Base-by-base conservation (phyloP, 2,329 filamentous ascomycete species). In the Hypomyces rosellus region DNA sequence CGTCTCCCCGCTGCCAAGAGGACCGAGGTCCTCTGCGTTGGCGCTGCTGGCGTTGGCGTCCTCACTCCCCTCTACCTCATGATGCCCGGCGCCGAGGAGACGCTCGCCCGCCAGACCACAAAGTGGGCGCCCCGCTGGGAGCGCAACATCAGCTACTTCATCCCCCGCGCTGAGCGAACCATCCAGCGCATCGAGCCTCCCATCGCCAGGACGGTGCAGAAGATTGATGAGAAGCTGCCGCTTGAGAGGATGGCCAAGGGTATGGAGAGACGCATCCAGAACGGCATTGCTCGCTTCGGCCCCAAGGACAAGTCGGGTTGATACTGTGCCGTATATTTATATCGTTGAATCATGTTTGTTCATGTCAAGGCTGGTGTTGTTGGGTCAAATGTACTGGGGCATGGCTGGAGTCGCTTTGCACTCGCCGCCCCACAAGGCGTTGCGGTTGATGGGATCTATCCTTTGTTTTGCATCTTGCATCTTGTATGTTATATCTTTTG, bases 101-200 rank as follows among this genome's bases (percentile, higher is more conserved):
- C 73, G 40, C 62, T 82, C 34, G 73, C 76, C 48, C 65, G 66
- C 20, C 77, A 80, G 63, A 82, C 79, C 3, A 68, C 70, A 52
- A 74, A 75, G 59, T 82, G 79, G 79, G 79, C 78, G 4, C 77
- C 78, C 15, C 74, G 76, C 50, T 82, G 79, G 79, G 78, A 82
- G 65, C 70, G 72, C 48, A 80, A 79, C 65, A 74, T 81, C 61
- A 73, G 67, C 55, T 76, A 74, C 68, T 75, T 81, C 62, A 66
- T 69, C 8, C 65, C 69, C n/a, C 73, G 74, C 14, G 70, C 72
- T 25, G 70, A 75, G 63, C 66, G 67, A 16, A 66, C 72, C 46
- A 70, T 77, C 38, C 73, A 75, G 56, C 70, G 74, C 47, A 69
- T 78, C 48, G 69, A 77, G 60, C 76, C 74, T 2, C 74, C 71